phyloP scores from a whole-genome alignment of 2,329 filamentous ascomycete genomes.

The Neopestalotiopsis clavispora region DNA sequence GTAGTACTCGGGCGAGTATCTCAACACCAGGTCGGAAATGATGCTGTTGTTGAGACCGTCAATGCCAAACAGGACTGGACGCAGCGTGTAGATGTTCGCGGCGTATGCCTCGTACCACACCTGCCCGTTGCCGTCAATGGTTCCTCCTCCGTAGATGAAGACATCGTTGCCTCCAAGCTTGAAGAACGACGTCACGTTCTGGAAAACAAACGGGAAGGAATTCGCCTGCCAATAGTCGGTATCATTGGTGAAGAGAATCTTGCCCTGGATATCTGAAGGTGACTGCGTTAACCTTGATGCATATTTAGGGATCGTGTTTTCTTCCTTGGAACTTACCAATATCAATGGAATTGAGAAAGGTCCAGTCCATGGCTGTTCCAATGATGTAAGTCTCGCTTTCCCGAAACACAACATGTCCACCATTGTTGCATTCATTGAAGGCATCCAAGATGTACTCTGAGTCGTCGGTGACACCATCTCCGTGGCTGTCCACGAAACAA shows the following conservation, averaged over 20 bases:
- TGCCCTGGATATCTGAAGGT: slow-evolving; percentile 18
- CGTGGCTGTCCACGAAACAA: slow-evolving; percentile 17
- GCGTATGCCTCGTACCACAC: slow-evolving; percentile 69
- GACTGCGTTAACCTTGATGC: not conserved
- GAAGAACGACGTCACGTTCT: slow-evolving; percentile 71
- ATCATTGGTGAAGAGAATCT: slow-evolving; percentile 66
- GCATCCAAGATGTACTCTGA: slow-evolving; percentile 14
- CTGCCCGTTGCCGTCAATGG: slow-evolving; percentile 50
- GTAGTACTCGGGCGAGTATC: slow-evolving; percentile 63
- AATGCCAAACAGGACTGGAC: slow-evolving; percentile 65
- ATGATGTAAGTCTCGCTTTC: slow-evolving; percentile 60
- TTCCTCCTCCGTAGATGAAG: slow-evolving; percentile 63
- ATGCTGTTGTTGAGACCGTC: slow-evolving; percentile 61
- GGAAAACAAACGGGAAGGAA: slow-evolving; percentile 65
- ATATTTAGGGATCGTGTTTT: not conserved
- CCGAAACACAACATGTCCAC: slow-evolving; percentile 62
- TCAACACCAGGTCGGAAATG: slow-evolving; percentile 61
- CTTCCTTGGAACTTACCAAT: slow-evolving; percentile 44
- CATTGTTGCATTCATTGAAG: slow-evolving; percentile 49
- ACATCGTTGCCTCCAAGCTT: slow-evolving; percentile 69
- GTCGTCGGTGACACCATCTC: slow-evolving; percentile 17
- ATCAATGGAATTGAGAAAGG: slow-evolving; percentile 65
- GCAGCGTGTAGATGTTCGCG: slow-evolving; percentile 58
- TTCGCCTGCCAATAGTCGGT: slow-evolving; percentile 71
- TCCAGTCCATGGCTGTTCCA: slow-evolving; percentile 66